These are phyloP conservation scores for Penicillium sp. DNA, from an alignment of 2,329 filamentous ascomycete species.

Conservation along the genomic window DNA sequence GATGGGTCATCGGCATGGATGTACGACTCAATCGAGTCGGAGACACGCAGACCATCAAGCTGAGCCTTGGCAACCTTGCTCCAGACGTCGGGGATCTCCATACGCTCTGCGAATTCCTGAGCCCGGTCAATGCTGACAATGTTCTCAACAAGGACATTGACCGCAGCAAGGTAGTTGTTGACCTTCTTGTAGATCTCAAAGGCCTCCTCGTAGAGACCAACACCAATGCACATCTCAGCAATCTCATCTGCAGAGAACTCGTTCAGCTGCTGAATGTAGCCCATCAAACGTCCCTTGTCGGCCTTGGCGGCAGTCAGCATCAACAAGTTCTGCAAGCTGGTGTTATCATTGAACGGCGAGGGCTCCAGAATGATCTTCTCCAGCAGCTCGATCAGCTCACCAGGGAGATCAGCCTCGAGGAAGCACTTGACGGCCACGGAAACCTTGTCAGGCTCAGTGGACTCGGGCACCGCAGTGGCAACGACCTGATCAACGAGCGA, in stretches of 20 bases:
- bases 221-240: slow-evolving; percentile 86
- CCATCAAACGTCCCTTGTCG: slow-evolving; percentile 90
- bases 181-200: slow-evolving; percentile 99
- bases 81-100: slow-evolving; percentile 94
- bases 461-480: slow-evolving; percentile 89
- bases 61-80: slow-evolving; percentile 98
- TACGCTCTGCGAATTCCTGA: slow-evolving; percentile 90
- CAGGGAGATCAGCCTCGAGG: slow-evolving; percentile 84
- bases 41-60: slow-evolving; percentile 88
- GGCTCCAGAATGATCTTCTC: slow-evolving; percentile 99
- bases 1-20: slow-evolving; percentile 90
- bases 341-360: slow-evolving; percentile 97
- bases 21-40: slow-evolving; percentile 93
- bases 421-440: slow-evolving; percentile 92
- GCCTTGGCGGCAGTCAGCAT: slow-evolving; percentile 97
- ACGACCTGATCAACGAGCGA: slow-evolving; percentile 96
- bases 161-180: slow-evolving; percentile 80
- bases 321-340: slow-evolving; percentile 91
- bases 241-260: slow-evolving; percentile 92
- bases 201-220: slow-evolving; percentile 92
- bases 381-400: slow-evolving; percentile 91
- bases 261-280: slow-evolving; percentile 90
- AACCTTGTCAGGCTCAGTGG: slow-evolving; percentile 89
- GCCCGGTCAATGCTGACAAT: slow-evolving; percentile 97
- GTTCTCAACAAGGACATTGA: slow-evolving; percentile 90